phyloP scores from a whole-genome alignment of 805 yeast genomes.

The Candida endomychidarum region DNA sequence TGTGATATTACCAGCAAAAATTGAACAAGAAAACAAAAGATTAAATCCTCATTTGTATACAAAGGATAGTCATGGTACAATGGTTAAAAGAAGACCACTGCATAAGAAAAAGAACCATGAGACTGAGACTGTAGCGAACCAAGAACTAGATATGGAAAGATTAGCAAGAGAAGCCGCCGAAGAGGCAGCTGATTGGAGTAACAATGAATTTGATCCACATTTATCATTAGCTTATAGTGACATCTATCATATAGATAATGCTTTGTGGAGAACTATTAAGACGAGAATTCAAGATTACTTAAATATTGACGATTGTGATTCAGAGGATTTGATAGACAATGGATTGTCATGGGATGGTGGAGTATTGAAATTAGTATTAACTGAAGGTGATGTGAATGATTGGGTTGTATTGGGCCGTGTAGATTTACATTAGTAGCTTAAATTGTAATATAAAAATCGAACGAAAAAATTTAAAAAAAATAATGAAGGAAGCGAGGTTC shows the following conservation, averaged over 20 bases:
- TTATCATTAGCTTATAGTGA: conserved; percentile 69
- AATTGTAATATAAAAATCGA: background rate
- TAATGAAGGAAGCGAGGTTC: conserved; percentile 48
- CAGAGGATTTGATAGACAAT: conserved; percentile 31
- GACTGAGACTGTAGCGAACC: conserved; percentile 10
- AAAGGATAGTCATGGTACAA: conserved; percentile 25
- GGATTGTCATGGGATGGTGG: conserved; percentile 67
- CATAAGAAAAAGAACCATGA: conserved; percentile 17
- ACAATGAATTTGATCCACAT: conserved; percentile 65
- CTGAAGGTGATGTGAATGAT: conserved; percentile 68
- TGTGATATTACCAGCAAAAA: conserved; percentile 44
- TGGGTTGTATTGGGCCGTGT: conserved; percentile 67
- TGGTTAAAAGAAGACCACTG: conserved; percentile 27
- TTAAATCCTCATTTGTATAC: conserved; percentile 41
- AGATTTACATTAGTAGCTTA: conserved; percentile 30
- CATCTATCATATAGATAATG: conserved; percentile 63
- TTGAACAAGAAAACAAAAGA: conserved; percentile 35
- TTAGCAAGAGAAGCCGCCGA: conserved; percentile 47
- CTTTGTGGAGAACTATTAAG: conserved; percentile 60
- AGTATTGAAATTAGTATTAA: conserved; percentile 61
- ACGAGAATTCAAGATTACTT: conserved; percentile 67
- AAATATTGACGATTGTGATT: conserved; percentile 46
- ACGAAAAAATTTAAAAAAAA: conserved; percentile 17
- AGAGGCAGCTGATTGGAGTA: conserved; percentile 54
- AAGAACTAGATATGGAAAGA: conserved; percentile 27